These are phyloP conservation scores for Metschnikowia proteae DNA, from an alignment of 805 yeast species.

Conservation along the genomic window DNA sequence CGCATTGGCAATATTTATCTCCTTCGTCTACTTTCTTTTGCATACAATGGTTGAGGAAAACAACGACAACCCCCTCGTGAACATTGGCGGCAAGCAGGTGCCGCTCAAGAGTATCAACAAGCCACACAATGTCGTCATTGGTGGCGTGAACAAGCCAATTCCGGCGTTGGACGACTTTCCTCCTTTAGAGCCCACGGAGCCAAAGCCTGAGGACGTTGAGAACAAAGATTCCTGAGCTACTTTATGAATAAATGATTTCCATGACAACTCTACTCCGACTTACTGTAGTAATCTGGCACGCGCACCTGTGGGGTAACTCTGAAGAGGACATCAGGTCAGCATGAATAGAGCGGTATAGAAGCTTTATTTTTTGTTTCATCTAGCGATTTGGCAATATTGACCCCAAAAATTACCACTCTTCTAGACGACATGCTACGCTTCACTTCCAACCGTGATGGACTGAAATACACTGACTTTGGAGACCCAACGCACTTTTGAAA, in stretches of 20 bases:
- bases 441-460: too few relatives aligned
- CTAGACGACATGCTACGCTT: too few relatives aligned
- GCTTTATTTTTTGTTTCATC: too few relatives aligned
- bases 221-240: neutral
- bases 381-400: too few relatives aligned
- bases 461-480: too few relatives aligned
- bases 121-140: constrained; percentile 31
- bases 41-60: constrained; percentile 12
- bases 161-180: constrained; percentile 17
- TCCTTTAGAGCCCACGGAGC: constrained; percentile 17
- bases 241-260: neutral
- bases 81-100: constrained; percentile 36
- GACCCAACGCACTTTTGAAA: too few relatives aligned
- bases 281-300: neutral
- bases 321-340: too few relatives aligned
- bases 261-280: too few relatives aligned
- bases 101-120: constrained; percentile 36
- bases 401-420: too few relatives aligned
- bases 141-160: constrained; percentile 16
- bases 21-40: constrained; percentile 9
- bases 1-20: constrained; percentile 9
- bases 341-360: too few relatives aligned
- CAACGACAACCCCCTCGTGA: constrained; percentile 19
- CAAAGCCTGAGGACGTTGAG: neutral
- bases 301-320: neutral